phyloP scores from a whole-genome alignment of 768 basidiomycete species.

The Flagelloscypha sp. region DNA sequence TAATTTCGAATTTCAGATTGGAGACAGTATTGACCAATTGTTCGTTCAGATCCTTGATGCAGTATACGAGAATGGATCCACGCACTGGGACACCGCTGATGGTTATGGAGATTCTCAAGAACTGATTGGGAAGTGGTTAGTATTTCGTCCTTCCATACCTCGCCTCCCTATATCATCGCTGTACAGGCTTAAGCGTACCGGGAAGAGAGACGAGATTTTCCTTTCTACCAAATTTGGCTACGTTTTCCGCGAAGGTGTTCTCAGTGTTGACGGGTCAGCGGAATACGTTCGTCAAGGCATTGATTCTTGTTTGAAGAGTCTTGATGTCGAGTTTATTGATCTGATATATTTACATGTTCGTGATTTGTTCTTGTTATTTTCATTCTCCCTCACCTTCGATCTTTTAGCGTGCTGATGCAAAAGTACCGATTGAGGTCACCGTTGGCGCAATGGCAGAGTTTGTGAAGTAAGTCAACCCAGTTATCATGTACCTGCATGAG shows the following conservation, averaged over 20 bases:
- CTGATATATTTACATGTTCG: slow-evolving; percentile 39
- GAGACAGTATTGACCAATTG: too few relatives aligned
- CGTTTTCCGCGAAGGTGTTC: slow-evolving; percentile 3
- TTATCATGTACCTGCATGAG: not conserved
- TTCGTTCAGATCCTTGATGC: slow-evolving; percentile 37
- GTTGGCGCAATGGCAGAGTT: slow-evolving; percentile 44
- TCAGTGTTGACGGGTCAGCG: slow-evolving; percentile 24
- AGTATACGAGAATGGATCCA: slow-evolving; percentile 28
- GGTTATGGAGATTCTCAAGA: slow-evolving; percentile 32
- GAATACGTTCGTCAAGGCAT: slow-evolving; percentile 31
- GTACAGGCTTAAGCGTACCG: slow-evolving; percentile 30
- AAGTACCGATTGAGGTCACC: slow-evolving; percentile 18
- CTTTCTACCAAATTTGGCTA: slow-evolving; percentile 42
- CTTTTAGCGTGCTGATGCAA: not conserved
- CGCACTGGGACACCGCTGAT: slow-evolving; percentile 36
- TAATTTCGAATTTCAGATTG: too few relatives aligned
- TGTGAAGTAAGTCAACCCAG: slow-evolving; percentile 32
- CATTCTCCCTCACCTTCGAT: not conserved
- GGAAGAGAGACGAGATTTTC: slow-evolving; percentile 35
- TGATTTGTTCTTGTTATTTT: slow-evolving; percentile 1
- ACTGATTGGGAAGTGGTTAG: slow-evolving; percentile 34
- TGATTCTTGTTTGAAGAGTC: slow-evolving; percentile 29
- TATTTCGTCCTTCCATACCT: slow-evolving; percentile 8
- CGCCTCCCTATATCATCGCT: not conserved
- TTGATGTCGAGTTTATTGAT: slow-evolving; percentile 36